These are phyloP conservation scores for Rhizoctonia solani DNA, from an alignment of 1,284 basidiomycete species.

Conservation along the genomic window DNA sequence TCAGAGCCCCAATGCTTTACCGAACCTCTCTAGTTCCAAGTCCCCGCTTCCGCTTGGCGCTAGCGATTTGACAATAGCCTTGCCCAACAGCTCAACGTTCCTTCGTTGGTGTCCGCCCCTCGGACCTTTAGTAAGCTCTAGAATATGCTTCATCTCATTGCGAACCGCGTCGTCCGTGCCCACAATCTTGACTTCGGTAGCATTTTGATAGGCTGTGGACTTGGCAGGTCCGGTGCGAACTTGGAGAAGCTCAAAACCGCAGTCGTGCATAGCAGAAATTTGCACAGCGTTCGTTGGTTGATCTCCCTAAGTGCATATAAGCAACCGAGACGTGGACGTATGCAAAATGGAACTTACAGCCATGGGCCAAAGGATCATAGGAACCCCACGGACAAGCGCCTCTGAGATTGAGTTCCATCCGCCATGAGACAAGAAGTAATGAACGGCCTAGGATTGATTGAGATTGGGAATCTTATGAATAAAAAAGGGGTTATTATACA, in stretches of 20 bases:
- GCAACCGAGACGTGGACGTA: neutral
- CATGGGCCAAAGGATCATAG: slow-evolving; percentile 33
- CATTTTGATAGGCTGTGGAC: neutral
- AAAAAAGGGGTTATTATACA: too few species aligned
- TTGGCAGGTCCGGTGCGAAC: slow-evolving; percentile 25
- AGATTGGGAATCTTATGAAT: neutral
- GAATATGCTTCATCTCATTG: neutral
- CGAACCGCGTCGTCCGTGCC: too few species aligned
- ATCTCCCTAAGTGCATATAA: neutral
- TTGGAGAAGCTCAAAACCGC: slow-evolving; percentile 33
- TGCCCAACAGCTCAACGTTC: neutral
- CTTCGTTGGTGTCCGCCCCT: slow-evolving; percentile 4
- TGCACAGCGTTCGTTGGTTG: slow-evolving; percentile 18
- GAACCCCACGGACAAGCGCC: slow-evolving; percentile 8
- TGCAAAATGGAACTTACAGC: neutral
- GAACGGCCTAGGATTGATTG: slow-evolving; percentile 1
- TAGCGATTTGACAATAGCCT: neutral
- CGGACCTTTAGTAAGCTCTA: neutral
- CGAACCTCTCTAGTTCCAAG: slow-evolving; percentile 1
- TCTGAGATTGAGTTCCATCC: slow-evolving; percentile 19
- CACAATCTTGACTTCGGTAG: neutral
- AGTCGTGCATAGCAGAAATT: too few species aligned
- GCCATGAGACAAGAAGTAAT: slow-evolving; percentile 30
- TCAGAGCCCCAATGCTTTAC: neutral
- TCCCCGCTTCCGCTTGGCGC: slow-evolving; percentile 28